These are phyloP conservation scores for Penicillium polonicum DNA, from an alignment of 2,329 filamentous ascomycete species.

Conservation along the genomic window DNA sequence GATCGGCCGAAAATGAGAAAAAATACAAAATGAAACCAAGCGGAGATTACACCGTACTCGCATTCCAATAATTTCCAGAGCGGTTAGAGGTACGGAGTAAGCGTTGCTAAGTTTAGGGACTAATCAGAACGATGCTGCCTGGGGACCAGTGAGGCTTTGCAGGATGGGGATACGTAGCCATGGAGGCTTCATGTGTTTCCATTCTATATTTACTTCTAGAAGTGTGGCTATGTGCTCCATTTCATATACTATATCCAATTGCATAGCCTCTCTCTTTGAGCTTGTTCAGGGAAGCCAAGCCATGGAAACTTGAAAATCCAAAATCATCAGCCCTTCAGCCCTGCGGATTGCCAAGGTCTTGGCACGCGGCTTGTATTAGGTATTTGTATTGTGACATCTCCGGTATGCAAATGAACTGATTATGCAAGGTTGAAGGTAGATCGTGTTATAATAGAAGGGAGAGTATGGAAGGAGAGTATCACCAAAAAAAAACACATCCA, in stretches of 20 bases:
- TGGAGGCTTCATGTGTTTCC: too few species aligned
- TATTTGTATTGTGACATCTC: not conserved
- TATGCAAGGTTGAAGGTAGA: not conserved
- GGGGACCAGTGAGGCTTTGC: conserved; percentile 3
- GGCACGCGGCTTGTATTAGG: conserved; percentile 14
- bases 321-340: conserved; percentile 15
- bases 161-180: not conserved
- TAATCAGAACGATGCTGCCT: conserved; percentile 25
- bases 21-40: conserved; percentile 1
- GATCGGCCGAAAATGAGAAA: conserved; percentile 16
- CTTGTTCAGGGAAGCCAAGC: not conserved
- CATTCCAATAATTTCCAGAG: not conserved
- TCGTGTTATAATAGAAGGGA: not conserved
- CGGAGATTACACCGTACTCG: not conserved
- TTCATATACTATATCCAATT: not conserved
- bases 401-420: not conserved
- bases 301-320: too few species aligned
- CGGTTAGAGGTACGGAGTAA: too few species aligned
- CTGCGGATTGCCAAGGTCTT: conserved; percentile 22
- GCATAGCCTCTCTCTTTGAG: not conserved
- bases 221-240: not conserved
- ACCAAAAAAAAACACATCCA: too few species aligned
- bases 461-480: not conserved
- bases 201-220: not conserved
- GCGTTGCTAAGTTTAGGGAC: conserved; percentile 16